A percentile compares a stretch with the other conserved stretches of the same genome.
phyloP scores from a whole-genome alignment of 306 rosid species.

The Acmispon strigosus region DNA sequence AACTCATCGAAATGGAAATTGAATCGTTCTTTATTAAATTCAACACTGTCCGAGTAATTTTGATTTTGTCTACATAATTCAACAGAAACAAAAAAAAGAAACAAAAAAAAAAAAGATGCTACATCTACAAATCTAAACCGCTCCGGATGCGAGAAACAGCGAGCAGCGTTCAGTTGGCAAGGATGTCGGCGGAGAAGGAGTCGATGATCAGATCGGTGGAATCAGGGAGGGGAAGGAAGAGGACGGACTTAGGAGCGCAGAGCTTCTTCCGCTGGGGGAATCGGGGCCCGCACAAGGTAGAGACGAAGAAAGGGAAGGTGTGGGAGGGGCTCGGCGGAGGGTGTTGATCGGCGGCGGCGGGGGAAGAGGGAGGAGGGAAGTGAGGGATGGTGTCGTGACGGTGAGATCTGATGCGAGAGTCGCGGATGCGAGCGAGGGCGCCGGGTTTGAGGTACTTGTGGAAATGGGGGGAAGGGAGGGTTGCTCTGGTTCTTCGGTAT shows the following conservation, averaged over 20 bases:
- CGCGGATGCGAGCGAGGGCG: conserved; percentile 78
- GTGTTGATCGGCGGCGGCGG: neutral
- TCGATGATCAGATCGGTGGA: conserved; percentile 53
- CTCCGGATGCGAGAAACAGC: neutral
- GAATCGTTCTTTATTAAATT: conserved; percentile 24
- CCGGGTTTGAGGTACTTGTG: conserved; percentile 88
- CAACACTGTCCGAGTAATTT: neutral
- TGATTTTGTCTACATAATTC: neutral
- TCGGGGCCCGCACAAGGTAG: conserved; percentile 49
- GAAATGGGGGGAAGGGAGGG: conserved; percentile 27
- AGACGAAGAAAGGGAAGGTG: conserved; percentile 44
- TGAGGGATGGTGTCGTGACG: conserved; percentile 23
- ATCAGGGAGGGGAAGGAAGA: conserved; percentile 39
- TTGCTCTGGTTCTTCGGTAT: conserved; percentile 33
- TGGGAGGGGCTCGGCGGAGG: conserved; percentile 11
- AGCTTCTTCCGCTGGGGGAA: conserved; percentile 75
- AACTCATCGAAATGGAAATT: neutral
- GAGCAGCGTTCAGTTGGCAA: conserved; percentile 43
- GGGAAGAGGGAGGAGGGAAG: conserved; percentile 27
- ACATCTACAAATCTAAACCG: conserved; percentile 25
- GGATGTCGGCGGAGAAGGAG: conserved; percentile 36
- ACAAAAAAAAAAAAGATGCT: neutral
- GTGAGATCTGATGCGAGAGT: conserved; percentile 64
- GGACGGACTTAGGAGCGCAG: conserved; percentile 49
- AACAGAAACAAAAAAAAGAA: neutral